phyloP scores from a whole-genome alignment of 202 grass and related monocot species.

The Panicum hallii region DNA sequence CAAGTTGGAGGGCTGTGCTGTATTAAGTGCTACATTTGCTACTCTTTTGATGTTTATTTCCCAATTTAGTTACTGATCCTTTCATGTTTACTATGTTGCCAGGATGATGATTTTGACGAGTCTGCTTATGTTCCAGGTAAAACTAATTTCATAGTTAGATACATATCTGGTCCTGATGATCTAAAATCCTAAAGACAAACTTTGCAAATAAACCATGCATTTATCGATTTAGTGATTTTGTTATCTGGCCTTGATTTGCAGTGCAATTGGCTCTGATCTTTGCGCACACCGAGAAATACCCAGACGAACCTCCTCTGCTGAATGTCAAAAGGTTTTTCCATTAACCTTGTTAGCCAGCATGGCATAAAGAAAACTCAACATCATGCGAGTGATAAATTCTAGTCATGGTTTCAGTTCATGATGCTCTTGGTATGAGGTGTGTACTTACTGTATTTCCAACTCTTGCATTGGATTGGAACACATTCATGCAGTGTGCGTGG shows the following conservation, averaged over 20 bases:
- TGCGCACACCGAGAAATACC: slow-evolving; percentile 96
- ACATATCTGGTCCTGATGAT: not conserved
- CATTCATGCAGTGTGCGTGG: slow-evolving; percentile 73
- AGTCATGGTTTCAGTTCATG: slow-evolving; percentile 13
- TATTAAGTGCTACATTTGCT: not conserved
- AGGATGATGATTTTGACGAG: slow-evolving; percentile 92
- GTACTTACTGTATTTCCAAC: slow-evolving; percentile 30
- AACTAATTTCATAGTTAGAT: slow-evolving; percentile 20
- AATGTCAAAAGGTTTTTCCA: slow-evolving; percentile 83
- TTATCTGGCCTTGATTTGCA: slow-evolving; percentile 52
- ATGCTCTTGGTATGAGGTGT: slow-evolving; percentile 35
- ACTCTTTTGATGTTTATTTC: slow-evolving; percentile 18
- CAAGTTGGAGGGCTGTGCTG: not conserved
- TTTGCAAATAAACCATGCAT: slow-evolving; percentile 19
- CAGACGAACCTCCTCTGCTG: slow-evolving; percentile 88
- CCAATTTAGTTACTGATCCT: slow-evolving; percentile 13
- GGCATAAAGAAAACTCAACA: slow-evolving; percentile 16
- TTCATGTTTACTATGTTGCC: slow-evolving; percentile 25
- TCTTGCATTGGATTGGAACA: slow-evolving; percentile 34
- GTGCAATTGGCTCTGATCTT: slow-evolving; percentile 97
- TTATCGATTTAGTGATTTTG: slow-evolving; percentile 20
- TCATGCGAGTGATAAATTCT: not conserved
- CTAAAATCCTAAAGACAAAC: not conserved
- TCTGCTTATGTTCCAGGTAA: slow-evolving; percentile 81
- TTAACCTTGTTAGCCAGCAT: slow-evolving; percentile 28